phyloP scores from a whole-genome alignment of 768 basidiomycete genomes.

The Solioccasus polychromus region DNA sequence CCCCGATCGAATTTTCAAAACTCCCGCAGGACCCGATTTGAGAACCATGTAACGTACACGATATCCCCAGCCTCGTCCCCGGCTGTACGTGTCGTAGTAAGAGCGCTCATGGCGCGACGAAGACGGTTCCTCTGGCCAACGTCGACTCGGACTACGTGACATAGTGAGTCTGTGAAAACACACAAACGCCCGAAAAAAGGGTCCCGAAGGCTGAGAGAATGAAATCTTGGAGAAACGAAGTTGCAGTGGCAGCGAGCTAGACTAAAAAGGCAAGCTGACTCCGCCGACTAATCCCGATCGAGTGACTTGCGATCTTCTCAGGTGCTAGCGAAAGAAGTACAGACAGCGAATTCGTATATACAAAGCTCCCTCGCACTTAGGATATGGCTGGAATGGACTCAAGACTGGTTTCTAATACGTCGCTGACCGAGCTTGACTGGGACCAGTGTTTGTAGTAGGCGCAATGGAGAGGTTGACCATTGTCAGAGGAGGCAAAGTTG shows the following conservation, averaged over 20 bases:
- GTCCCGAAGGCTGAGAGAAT: slow-evolving; percentile 4
- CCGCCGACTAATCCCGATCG: too few relatives aligned
- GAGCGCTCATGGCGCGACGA: slow-evolving; percentile 5
- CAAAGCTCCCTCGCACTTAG: too few relatives aligned
- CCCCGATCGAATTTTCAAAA: too few relatives aligned
- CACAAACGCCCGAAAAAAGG: slow-evolving; percentile 5
- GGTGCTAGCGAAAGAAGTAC: too few relatives aligned
- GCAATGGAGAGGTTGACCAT: slow-evolving; percentile 3
- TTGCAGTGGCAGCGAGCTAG: neutral
- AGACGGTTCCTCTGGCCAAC: slow-evolving; percentile 10
- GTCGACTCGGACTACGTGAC: slow-evolving; percentile 13
- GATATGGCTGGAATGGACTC: too few relatives aligned
- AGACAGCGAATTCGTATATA: too few relatives aligned
- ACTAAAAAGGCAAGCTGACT: too few relatives aligned
- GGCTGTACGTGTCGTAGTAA: slow-evolving; percentile 8
- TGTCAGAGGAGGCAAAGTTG: slow-evolving; percentile 1
- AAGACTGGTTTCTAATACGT: too few relatives aligned
- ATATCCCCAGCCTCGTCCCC: too few relatives aligned
- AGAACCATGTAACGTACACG: neutral
- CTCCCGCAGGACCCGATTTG: neutral
- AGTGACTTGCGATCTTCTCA: too few relatives aligned
- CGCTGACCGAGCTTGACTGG: too few relatives aligned
- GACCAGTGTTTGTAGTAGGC: neutral
- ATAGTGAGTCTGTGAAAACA: slow-evolving; percentile 12
- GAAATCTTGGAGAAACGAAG: slow-evolving; percentile 13